These are phyloP conservation scores for Blastobotrys elegans DNA, from an alignment of 1,139 yeast genomes.

Conservation along the genomic window DNA sequence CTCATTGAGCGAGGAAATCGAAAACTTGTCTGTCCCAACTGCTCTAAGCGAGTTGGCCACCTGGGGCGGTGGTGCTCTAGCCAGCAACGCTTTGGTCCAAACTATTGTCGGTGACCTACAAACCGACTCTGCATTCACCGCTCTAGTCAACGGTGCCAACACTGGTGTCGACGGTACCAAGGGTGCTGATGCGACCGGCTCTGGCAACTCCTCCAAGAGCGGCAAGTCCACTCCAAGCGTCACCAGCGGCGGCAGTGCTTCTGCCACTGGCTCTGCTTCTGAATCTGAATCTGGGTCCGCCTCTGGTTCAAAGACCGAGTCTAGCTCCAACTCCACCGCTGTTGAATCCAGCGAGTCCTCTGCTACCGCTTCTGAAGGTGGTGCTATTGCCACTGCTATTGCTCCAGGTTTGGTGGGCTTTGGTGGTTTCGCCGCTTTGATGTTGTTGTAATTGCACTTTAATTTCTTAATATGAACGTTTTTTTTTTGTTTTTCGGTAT, in stretches of 20 bases:
- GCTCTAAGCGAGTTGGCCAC: not conserved
- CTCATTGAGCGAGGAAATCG: not conserved
- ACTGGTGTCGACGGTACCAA: conserved; percentile 6
- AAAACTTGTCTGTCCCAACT: not conserved
- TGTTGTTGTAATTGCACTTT: not conserved
- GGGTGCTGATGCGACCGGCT: conserved; percentile 6
- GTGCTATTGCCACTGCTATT: not conserved
- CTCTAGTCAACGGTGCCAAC: not conserved
- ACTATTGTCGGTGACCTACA: not conserved
- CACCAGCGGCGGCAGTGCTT: conserved; percentile 7
- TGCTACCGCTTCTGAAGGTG: not conserved
- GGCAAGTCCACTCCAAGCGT: not conserved
- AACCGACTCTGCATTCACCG: conserved; percentile 3
- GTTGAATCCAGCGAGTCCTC: not conserved
- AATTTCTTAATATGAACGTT: not conserved
- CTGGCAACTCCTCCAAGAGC: not conserved
- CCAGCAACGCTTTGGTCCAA: conserved; percentile 4
- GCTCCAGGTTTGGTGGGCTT: not conserved
- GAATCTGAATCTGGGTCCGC: conserved; percentile 5
- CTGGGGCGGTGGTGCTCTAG: not conserved
- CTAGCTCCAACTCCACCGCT: not conserved
- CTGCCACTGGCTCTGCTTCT: conserved; percentile 9
- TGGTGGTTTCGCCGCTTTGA: not conserved
- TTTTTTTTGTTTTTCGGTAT: too few relatives aligned
- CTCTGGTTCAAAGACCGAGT: conserved; percentile 2